Evolutionary conservation across 257 asterid genomes (phyloP).

Genomic region (Solanum commersonii): DNA sequence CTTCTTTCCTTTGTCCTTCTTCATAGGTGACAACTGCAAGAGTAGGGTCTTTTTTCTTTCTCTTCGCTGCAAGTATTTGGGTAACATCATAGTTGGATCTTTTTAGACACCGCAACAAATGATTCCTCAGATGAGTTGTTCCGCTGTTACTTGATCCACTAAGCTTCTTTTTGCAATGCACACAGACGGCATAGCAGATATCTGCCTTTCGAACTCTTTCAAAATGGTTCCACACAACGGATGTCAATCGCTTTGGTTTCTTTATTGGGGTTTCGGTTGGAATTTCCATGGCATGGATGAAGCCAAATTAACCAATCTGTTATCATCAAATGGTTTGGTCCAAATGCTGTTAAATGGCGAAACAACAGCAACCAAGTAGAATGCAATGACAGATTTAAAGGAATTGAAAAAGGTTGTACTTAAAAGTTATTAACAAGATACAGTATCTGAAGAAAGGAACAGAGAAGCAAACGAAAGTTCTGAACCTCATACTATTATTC

Average conservation of each 20-base stretch:
- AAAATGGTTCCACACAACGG: slow-evolving; percentile 94
- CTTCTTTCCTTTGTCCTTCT: slow-evolving; percentile 63
- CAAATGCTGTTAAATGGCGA: background rate
- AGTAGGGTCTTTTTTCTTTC: slow-evolving; percentile 62
- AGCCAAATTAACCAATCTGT: slow-evolving; percentile 23
- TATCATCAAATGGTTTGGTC: background rate
- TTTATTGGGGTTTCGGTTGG: slow-evolving; percentile 59
- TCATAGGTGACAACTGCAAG: slow-evolving; percentile 42
- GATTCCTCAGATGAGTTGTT: slow-evolving; percentile 93
- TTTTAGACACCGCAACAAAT: slow-evolving; percentile 83
- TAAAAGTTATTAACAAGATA: background rate
- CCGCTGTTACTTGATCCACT: slow-evolving; percentile 98
- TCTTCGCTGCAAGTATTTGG: slow-evolving; percentile 73
- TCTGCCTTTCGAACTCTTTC: slow-evolving; percentile 88
- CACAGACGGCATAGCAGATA: slow-evolving; percentile 80
- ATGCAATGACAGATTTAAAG: background rate
- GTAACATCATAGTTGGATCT: slow-evolving; percentile 89
- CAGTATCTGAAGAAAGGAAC: background rate
- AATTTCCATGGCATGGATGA: slow-evolving; percentile 55
- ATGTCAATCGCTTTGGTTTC: slow-evolving; percentile 89
- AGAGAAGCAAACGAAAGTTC: background rate
- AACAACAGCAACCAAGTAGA: background rate
- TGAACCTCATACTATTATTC: background rate
- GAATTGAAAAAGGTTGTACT: background rate
- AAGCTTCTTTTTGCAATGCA: slow-evolving; percentile 91